Evolutionary conservation across 305 asterid genomes (phyloP).

Genomic region (Solanum hybrid): DNA sequence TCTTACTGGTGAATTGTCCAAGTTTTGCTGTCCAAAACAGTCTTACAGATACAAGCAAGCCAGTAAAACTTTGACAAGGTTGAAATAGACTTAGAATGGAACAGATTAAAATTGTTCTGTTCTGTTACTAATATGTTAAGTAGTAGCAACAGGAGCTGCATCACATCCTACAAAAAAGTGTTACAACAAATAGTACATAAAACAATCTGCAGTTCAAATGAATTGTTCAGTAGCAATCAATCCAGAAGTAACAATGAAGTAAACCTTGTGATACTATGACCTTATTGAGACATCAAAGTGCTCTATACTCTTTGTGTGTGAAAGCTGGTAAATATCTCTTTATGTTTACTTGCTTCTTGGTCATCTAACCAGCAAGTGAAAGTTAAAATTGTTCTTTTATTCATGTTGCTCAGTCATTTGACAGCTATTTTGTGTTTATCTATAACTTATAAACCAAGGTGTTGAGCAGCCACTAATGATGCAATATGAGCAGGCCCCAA

Average conservation of each 20-base stretch:
- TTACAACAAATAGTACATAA: neutral
- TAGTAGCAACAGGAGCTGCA: neutral
- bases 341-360: neutral
- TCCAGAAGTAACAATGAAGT: neutral
- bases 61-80: neutral
- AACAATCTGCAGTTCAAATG: neutral
- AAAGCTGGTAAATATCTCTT: neutral
- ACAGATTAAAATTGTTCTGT: neutral
- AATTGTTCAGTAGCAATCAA: neutral
- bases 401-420: neutral
- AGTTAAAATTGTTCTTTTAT: neutral
- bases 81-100: neutral
- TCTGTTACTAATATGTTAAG: neutral
- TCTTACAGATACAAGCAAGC: neutral
- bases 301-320: neutral
- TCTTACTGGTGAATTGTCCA: neutral
- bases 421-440: neutral
- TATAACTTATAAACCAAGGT: neutral
- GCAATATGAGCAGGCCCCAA: constrained; percentile 33
- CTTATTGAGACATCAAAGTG: neutral
- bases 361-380: neutral
- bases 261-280: neutral
- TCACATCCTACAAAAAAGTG: neutral
- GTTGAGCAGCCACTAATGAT: constrained; percentile 10
- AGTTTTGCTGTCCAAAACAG: neutral